These are phyloP conservation scores for Trichophyton simii DNA, from an alignment of 2,329 filamentous ascomycete genomes.

Conservation along the genomic window DNA sequence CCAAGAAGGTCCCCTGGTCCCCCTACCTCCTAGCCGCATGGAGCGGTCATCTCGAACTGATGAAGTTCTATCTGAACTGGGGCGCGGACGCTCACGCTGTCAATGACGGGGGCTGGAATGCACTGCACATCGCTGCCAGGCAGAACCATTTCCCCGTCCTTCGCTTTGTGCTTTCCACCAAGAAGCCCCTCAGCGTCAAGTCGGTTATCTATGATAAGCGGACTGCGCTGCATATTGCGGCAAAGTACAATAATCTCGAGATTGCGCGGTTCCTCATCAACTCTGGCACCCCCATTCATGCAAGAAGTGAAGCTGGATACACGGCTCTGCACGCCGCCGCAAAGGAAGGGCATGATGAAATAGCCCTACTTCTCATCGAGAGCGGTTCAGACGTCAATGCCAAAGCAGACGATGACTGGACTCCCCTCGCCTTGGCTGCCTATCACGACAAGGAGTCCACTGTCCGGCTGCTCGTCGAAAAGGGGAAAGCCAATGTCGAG, in stretches of 20 bases:
- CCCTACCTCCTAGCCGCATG: constrained; percentile 2
- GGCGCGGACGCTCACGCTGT: not conserved
- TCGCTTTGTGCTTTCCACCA: not conserved
- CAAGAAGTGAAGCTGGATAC: not conserved
- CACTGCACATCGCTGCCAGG: not conserved
- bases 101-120: constrained; percentile 4
- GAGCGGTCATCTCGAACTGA: not conserved
- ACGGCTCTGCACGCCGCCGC: constrained; percentile 8
- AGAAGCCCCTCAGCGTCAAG: constrained; percentile 2
- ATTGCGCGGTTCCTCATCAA: not conserved
- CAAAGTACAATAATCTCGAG: constrained; percentile 2
- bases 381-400: constrained; percentile 13
- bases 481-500: constrained; percentile 11
- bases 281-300: not conserved
- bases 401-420: constrained; percentile 10
- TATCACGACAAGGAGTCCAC: constrained; percentile 12
- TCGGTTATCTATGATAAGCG: constrained; percentile 1
- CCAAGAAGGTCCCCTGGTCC: not conserved
- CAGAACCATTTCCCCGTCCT: not conserved
- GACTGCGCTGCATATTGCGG: constrained; percentile 3
- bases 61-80: constrained; percentile 1
- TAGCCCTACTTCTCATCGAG: constrained; percentile 15
- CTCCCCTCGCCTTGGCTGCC: constrained; percentile 14
- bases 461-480: constrained; percentile 13
- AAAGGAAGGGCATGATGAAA: constrained; percentile 14